Conservation (phyloP, 768 basidiomycete genomes). For the Lactarius sp. region DNA sequence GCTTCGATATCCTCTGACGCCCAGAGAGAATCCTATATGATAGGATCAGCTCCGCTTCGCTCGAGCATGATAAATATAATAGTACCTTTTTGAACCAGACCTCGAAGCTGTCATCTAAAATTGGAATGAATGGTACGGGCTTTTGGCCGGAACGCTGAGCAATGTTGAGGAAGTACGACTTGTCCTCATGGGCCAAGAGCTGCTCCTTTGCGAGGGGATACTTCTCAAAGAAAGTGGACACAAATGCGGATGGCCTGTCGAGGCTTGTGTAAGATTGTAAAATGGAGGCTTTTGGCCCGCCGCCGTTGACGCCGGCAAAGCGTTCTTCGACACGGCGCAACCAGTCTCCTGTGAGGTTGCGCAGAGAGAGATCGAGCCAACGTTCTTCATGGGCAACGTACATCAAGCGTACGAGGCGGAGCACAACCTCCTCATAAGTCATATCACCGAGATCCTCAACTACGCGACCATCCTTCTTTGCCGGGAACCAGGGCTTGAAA, state of each 20-base stretch:
- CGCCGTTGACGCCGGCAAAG: constrained; percentile 84
- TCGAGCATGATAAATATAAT: background rate
- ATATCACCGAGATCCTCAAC: constrained; percentile 89
- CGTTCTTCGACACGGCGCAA: constrained; percentile 92
- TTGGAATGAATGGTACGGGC: constrained; percentile 96
- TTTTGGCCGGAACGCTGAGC: constrained; percentile 96
- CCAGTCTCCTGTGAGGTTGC: constrained; percentile 97
- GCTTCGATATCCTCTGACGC: constrained; percentile 97
- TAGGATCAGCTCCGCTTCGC: constrained; percentile 14
- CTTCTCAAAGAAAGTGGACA: constrained; percentile 76
- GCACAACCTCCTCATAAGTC: constrained; percentile 96
- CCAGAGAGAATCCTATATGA: constrained; percentile 86
- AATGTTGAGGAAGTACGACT: constrained; percentile 93
- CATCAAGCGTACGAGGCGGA: constrained; percentile 92
- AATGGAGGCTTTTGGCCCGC: constrained; percentile 71
- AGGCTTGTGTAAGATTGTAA: constrained; percentile 79
- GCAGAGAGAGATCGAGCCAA: constrained; percentile 88
- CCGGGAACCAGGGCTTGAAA: constrained; percentile 94
- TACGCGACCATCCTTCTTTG: constrained; percentile 86
- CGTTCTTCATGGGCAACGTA: constrained; percentile 86
- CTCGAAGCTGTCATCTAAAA: constrained; percentile 88
- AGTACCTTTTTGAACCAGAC: constrained; percentile 99
- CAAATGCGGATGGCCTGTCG: constrained; percentile 73
- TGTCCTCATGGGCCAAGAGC: constrained; percentile 88
- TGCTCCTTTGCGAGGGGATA: constrained; percentile 83